Evolutionary conservation across 148 eudicot species (phyloP).

Genomic region (Fagopyrum tataricum): DNA sequence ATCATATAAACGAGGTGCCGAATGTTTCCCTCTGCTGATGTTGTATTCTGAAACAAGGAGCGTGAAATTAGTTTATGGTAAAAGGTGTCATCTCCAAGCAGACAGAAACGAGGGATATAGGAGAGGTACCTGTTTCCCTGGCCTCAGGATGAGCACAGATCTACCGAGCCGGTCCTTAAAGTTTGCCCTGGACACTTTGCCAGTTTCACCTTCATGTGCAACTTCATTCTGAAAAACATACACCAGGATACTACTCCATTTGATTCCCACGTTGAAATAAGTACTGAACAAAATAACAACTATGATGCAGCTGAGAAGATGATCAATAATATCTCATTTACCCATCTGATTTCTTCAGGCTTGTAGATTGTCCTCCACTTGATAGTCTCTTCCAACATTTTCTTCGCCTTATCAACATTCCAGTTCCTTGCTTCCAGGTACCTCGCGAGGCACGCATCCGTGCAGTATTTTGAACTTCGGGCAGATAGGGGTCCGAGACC

Average conservation of each 20-base stretch:
- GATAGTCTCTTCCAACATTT: constrained; percentile 80
- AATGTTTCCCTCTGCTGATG: constrained; percentile 60
- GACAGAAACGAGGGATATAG: background rate
- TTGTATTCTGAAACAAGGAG: constrained; percentile 38
- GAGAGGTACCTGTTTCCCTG: constrained; percentile 71
- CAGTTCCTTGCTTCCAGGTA: constrained; percentile 84
- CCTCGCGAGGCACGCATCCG: constrained; percentile 69
- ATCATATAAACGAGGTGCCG: constrained; percentile 77
- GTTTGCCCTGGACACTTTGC: constrained; percentile 79
- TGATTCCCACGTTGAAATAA: background rate
- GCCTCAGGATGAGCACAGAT: constrained; percentile 89
- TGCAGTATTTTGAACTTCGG: constrained; percentile 48
- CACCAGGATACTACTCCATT: background rate
- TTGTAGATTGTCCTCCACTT: constrained; percentile 74
- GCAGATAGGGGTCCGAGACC: constrained; percentile 64
- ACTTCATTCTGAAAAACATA: constrained; percentile 55
- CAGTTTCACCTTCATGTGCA: constrained; percentile 84
- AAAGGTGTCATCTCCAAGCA: background rate
- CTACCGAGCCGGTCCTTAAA: constrained; percentile 73
- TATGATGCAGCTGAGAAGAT: background rate
- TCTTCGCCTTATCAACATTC: constrained; percentile 75
- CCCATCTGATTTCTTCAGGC: constrained; percentile 97
- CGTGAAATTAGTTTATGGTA: background rate
- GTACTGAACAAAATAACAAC: background rate
- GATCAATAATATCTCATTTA: constrained; percentile 14